phyloP scores from a whole-genome alignment of 2,329 filamentous ascomycete genomes.

The Aspergillus nomiae region DNA sequence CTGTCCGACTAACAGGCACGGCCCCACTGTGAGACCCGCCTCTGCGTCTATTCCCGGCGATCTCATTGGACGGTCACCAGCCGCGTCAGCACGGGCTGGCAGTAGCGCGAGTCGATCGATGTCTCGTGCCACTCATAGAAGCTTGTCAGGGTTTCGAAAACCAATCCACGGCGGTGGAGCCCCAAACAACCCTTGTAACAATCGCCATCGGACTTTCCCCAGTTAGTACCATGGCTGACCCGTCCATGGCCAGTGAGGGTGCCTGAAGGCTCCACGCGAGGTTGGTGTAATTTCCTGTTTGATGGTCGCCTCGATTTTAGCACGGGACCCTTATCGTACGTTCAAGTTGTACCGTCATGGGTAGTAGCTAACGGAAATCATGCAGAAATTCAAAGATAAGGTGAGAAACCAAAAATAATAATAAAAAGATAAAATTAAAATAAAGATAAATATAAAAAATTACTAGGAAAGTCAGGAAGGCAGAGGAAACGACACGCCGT shows the following conservation, averaged over 20 bases:
- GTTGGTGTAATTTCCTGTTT: constrained; percentile 6
- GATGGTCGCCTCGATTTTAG: background rate
- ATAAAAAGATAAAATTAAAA: background rate
- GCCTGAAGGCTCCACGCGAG: constrained; percentile 1
- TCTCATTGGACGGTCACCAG: constrained; percentile 7
- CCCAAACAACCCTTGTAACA: constrained; percentile 8
- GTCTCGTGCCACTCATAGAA: constrained; percentile 24
- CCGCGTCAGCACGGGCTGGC: constrained; percentile 22
- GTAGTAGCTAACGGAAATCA: background rate
- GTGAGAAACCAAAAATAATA: background rate
- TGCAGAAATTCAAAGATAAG: background rate
- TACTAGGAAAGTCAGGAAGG: background rate
- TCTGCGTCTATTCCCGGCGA: background rate
- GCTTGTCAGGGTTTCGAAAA: constrained; percentile 19
- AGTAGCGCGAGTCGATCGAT: constrained; percentile 19
- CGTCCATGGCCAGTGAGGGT: constrained; percentile 7
- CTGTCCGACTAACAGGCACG: background rate
- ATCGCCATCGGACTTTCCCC: constrained; percentile 10
- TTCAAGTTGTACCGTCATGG: background rate
- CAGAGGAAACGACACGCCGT: background rate
- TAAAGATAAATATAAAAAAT: background rate
- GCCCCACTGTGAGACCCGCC: background rate
- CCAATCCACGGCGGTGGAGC: constrained; percentile 3
- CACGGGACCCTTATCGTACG: background rate
- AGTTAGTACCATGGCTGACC: constrained; percentile 7